Evolutionary conservation across 176 grass and related monocot genomes (phyloP).

Genomic region (Hsuehochloa calcarea): DNA sequence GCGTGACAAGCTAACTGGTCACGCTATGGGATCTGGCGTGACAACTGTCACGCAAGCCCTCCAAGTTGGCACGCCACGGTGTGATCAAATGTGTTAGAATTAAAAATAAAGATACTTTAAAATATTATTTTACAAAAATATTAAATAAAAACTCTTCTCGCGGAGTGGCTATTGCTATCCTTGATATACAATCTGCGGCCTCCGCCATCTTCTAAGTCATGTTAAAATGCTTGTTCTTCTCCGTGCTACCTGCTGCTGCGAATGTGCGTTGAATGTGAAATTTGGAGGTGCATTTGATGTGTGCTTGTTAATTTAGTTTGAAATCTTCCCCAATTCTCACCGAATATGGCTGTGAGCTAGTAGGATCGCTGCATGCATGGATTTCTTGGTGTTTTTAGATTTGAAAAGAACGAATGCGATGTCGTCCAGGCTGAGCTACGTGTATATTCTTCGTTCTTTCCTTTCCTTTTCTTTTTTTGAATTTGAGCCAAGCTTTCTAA

Average conservation of each 20-base stretch:
- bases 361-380: not conserved
- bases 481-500: no score
- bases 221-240: conserved; percentile 2
- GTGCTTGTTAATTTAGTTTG: not conserved
- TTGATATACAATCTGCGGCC: not conserved
- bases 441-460: no score
- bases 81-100: no score
- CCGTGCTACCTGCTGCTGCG: not conserved
- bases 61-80: no score
- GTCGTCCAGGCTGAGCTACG: not conserved
- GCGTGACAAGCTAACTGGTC: no score
- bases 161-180: not conserved
- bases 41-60: no score
- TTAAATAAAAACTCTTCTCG: no score
- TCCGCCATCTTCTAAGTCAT: not conserved
- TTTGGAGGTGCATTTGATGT: not conserved
- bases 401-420: not conserved
- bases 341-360: not conserved
- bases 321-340: not conserved
- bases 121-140: no score
- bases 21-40: no score
- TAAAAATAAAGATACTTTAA: no score
- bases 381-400: not conserved
- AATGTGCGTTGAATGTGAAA: not conserved
- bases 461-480: no score